These are phyloP conservation scores for Rhizophagus prolifer DNA, from an alignment of 192 early-diverging fungal species.

Conservation along the genomic window DNA sequence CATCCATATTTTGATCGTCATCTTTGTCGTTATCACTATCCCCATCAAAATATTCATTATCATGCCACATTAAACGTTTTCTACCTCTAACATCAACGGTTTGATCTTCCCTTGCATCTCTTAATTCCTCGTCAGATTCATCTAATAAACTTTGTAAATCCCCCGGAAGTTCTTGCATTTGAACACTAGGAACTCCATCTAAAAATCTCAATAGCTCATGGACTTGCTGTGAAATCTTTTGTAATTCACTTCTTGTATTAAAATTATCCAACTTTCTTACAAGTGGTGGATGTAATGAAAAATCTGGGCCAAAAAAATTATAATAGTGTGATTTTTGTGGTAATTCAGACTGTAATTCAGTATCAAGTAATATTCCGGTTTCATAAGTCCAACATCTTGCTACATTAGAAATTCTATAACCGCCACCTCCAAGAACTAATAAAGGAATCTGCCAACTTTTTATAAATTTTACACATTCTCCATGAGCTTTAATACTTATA, in stretches of 20 bases:
- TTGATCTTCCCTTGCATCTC: conserved; percentile 45
- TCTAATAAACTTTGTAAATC: conserved; percentile 57
- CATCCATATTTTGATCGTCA: background rate
- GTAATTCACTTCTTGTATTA: conserved; percentile 82
- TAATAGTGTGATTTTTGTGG: conserved; percentile 72
- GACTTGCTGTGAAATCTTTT: conserved; percentile 65
- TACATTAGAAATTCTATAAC: conserved; percentile 89
- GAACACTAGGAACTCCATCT: conserved; percentile 89
- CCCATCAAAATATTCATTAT: conserved; percentile 30
- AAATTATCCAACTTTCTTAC: conserved; percentile 82
- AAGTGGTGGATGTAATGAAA: conserved; percentile 83
- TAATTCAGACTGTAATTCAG: conserved; percentile 71
- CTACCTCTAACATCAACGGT: conserved; percentile 24
- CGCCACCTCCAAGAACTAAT: conserved; percentile 84
- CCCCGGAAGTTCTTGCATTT: conserved; percentile 88
- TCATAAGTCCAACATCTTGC: conserved; percentile 94
- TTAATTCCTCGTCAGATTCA: conserved; percentile 55
- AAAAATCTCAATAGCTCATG: conserved; percentile 88
- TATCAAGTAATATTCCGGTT: conserved; percentile 79
- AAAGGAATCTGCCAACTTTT: conserved; percentile 78
- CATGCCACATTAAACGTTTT: background rate
- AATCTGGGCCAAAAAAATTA: conserved; percentile 89
- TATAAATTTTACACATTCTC: conserved; percentile 75
- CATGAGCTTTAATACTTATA: conserved; percentile 67
- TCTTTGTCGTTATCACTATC: conserved; percentile 24